Conservation (phyloP, 306 rosid genomes). For the Castanea sativa region DNA sequence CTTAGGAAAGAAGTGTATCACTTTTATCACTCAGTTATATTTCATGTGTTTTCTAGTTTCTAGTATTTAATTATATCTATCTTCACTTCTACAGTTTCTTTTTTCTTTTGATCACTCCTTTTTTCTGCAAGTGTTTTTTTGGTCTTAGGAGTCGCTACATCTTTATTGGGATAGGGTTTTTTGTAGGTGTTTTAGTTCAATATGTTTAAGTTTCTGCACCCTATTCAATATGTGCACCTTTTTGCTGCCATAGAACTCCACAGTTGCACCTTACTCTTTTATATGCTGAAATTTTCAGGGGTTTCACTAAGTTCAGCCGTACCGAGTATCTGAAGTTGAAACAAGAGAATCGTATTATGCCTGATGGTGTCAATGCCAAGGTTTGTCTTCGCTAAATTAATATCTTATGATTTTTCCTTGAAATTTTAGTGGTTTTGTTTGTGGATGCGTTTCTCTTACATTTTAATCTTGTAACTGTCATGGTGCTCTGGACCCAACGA, state of each 20-base stretch:
- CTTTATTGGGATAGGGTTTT: not conserved
- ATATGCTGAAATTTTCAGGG: constrained; percentile 46
- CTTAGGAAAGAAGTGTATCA: too few species aligned
- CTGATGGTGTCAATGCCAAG: constrained; percentile 89
- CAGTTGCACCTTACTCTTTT: not conserved
- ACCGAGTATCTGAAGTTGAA: constrained; percentile 61
- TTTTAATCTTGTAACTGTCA: not conserved
- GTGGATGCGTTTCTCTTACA: not conserved
- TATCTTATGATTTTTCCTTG: not conserved
- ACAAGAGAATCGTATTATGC: constrained; percentile 53
- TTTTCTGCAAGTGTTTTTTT: not conserved
- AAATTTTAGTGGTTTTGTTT: not conserved
- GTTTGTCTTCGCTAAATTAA: constrained; percentile 20
- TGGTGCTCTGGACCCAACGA: not conserved
- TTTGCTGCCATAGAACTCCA: not conserved
- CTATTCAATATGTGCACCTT: not conserved
- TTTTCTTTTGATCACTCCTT: not conserved
- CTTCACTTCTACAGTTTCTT: not conserved
- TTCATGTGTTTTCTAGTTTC: not conserved
- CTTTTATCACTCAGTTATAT: not conserved
- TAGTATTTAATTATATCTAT: too few species aligned
- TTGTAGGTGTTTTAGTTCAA: not conserved
- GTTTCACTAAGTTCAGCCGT: constrained; percentile 72
- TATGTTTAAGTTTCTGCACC: not conserved
- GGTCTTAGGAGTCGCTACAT: too few species aligned